These are phyloP conservation scores for Myxozyma vanderwaltii DNA, from an alignment of 805 yeast genomes.

Conservation along the genomic window DNA sequence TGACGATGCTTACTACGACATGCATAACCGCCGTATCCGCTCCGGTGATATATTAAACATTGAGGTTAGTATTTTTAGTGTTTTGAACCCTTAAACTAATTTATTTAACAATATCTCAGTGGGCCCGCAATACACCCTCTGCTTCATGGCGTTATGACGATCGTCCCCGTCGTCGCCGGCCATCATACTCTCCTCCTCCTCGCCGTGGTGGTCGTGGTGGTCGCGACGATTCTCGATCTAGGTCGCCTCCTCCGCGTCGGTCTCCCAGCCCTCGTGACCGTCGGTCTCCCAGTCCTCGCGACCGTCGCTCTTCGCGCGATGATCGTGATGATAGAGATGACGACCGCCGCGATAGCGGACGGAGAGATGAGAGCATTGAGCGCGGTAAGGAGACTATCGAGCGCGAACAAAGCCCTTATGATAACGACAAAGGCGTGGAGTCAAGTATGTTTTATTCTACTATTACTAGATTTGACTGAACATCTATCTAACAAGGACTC, in stretches of 20 bases:
- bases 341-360: slow-evolving; percentile 10
- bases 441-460: slow-evolving; percentile 7
- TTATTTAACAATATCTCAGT: slow-evolving; percentile 12
- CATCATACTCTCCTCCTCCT: slow-evolving; percentile 19
- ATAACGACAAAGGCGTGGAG: slow-evolving; percentile 16
- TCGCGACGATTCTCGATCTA: slow-evolving; percentile 10
- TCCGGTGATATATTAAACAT: slow-evolving; percentile 38
- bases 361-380: background rate
- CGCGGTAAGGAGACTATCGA: slow-evolving; percentile 2
- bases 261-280: slow-evolving; percentile 17
- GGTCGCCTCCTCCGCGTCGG: slow-evolving; percentile 13
- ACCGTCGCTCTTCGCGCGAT: slow-evolving; percentile 11
- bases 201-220: slow-evolving; percentile 22
- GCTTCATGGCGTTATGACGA: slow-evolving; percentile 34
- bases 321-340: slow-evolving; percentile 13
- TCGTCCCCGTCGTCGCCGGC: slow-evolving; percentile 30
- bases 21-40: slow-evolving; percentile 38
- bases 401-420: slow-evolving; percentile 13
- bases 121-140: slow-evolving; percentile 34
- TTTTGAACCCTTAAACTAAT: background rate
- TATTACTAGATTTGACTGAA: background rate
- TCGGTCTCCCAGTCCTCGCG: slow-evolving; percentile 7
- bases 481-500: background rate
- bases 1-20: slow-evolving; percentile 42
- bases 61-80: slow-evolving; percentile 28